Base-by-base conservation (phyloP, 768 basidiomycete species). In the Leccinum uliginosum region DNA sequence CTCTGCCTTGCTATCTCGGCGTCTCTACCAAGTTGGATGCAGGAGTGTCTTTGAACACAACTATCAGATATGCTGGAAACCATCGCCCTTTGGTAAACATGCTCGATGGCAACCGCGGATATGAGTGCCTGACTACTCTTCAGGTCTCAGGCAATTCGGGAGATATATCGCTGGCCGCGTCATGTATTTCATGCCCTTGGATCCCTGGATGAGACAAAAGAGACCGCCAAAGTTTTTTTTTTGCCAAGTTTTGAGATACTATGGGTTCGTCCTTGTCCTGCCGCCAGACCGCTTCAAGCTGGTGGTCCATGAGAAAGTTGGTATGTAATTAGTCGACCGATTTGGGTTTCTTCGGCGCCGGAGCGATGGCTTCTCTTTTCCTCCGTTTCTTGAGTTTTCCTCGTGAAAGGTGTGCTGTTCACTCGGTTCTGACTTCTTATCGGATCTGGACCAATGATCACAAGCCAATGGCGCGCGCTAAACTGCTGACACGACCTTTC, bases 271-370 rank as follows among this genome's bases (percentile, higher is more conserved):
- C 44, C 44, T 23, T 9, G 44, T 23, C 23, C 44, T 24, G 23
- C 21, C n/a, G 38, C 17, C n/a, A n/a, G 21, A 21, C 6, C 43
- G 6, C 43, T 43, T 43, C n/a, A n/a, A n/a, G 40, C 40, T 11
- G 15, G 21, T 23, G 11, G 14, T 23, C 23, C 44, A 62, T 62
- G 60, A 62, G 60, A 61, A 61, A 54, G 30, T 40, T 17, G 30
- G 34, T 34, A 27, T 47, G 45, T 48, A 35, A 57, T 34, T 24
- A 58, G 19, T 38, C 48, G 14, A 32, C 38, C 30, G n/a, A 21
- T 50, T 38, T 17, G 19, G 34, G 27, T 19, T 38, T 23, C 4
- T 43, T 55, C 32, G 32, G 32, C 32, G 9, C 2, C 12, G n/a
- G 27, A 12, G 26, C 32, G 24, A 7, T 3, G 15, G 2, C 24